phyloP scores from a whole-genome alignment of 352 stramenopile genomes.

The Globisporangium alternatum region DNA sequence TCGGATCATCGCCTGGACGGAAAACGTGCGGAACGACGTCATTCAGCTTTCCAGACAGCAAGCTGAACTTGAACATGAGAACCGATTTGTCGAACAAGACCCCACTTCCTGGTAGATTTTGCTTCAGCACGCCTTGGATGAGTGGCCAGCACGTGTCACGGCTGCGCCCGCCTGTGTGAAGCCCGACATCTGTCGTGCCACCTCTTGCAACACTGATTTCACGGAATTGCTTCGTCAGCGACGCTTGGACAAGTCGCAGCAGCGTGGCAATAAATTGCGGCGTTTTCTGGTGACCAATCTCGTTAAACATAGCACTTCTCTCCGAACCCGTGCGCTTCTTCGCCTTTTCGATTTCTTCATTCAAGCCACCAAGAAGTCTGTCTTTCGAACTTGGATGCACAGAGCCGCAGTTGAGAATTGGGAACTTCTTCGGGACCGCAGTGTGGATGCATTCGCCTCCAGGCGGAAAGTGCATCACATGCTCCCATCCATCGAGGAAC shows the following conservation, averaged over 20 bases:
- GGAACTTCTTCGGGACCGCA: conserved; percentile 17
- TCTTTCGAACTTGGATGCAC: conserved; percentile 18
- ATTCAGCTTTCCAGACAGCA: conserved; percentile 12
- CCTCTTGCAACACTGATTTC: conserved; percentile 13
- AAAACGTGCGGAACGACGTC: neutral
- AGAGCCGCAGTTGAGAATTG: conserved; percentile 29
- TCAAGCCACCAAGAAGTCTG: conserved; percentile 21
- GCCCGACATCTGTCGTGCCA: conserved; percentile 48
- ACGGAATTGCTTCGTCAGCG: neutral
- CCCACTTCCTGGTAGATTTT: conserved; percentile 30
- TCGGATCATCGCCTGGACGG: neutral
- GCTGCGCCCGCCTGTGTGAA: conserved; percentile 38
- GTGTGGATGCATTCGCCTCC: conserved; percentile 17
- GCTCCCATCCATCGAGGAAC: neutral
- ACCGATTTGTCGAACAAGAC: conserved; percentile 39
- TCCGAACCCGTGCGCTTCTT: conserved; percentile 20
- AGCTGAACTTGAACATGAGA: conserved; percentile 26
- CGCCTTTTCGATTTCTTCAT: conserved; percentile 23
- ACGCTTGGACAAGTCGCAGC: conserved; percentile 21
- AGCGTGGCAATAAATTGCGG: conserved; percentile 47
- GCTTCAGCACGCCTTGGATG: conserved; percentile 32
- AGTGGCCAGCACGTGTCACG: conserved; percentile 60
- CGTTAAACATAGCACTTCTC: conserved; percentile 30
- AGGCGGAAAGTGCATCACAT: conserved; percentile 28
- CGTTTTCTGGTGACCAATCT: conserved; percentile 47